Base-by-base conservation (phyloP, 768 basidiomycete species). In the Mycena galopus region DNA sequence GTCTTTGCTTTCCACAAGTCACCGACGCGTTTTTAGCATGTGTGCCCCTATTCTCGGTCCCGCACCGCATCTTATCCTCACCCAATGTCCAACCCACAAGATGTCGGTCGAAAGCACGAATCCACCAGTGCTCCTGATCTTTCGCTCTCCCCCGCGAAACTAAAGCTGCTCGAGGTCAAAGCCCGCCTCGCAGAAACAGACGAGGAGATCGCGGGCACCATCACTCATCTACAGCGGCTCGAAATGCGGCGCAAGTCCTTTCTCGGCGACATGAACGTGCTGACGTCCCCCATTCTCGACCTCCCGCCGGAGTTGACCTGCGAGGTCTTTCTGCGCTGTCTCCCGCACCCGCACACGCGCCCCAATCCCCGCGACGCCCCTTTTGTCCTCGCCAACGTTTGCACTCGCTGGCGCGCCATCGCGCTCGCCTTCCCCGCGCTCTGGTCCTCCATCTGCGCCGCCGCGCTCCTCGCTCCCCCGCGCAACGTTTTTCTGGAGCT, bases 181-280 rank as follows among this genome's bases (percentile, higher is more conserved):
- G 11, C n/a, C 12, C 71, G 58, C 27, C 65, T 72, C 5, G 50
- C 61, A 1, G 71, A 67, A 9, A 42, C 61, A 3, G 70, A 71
- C 51, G 66, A 58, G 5, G 70, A 75, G 47, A 71, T 75, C n/a
- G 62, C 59, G 3, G 73, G 70, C 2, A 75, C 73, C 17, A 39
- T 72, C 12, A 59, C 56, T 11, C 73, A 75, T 39, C 66, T 72
- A 16, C 12, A 69, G 12, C 66, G 73, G 3, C 70, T 75, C 0
- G 3, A 42, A 14, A 3, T 1, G 3, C 73, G 70, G 0, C 66
- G 67, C 0, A 12, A 0, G 3, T 62, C 72, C 25, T 53, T 69
- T 14, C 66, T 72, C 32, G 51, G 50, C 5, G 70, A 72, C 21
- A n/a, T 68, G 11, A 75, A 75, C 50, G 12, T 50, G 1, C 21